phyloP scores from a whole-genome alignment of 2,329 filamentous ascomycete genomes.

The Drechslerella coelobrocha region DNA sequence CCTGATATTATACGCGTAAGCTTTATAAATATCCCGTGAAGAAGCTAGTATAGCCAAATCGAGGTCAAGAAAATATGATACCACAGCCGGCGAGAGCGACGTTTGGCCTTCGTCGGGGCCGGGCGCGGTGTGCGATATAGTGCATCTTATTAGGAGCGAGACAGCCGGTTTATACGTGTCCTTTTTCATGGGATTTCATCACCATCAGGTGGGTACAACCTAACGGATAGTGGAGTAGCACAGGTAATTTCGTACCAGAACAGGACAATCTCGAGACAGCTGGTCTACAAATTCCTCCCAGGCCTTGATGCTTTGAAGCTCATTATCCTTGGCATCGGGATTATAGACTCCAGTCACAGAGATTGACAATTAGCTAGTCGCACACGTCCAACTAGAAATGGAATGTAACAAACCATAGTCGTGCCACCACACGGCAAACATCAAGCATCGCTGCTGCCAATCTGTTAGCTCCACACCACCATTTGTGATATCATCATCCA shows the following conservation, averaged over 20 bases:
- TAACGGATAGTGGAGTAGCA: not conserved
- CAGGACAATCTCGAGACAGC: conserved; percentile 6
- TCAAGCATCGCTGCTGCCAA: conserved; percentile 27
- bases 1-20: conserved; percentile 35
- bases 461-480: conserved; percentile 17
- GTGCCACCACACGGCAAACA: conserved; percentile 47
- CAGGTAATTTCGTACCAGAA: conserved; percentile 13
- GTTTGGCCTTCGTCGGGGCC: not conserved
- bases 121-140: conserved; percentile 30
- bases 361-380: too few relatives aligned
- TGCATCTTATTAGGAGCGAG: conserved; percentile 28
- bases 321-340: conserved; percentile 29
- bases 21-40: conserved; percentile 10
- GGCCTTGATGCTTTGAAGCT: conserved; percentile 33
- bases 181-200: not conserved
- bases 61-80: conserved; percentile 42
- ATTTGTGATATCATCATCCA: conserved; percentile 15
- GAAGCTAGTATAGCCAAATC: conserved; percentile 41
- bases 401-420: conserved; percentile 33
- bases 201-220: too few relatives aligned
- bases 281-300: conserved; percentile 45
- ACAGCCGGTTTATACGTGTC: conserved; percentile 30
- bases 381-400: not conserved
- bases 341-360: conserved; percentile 20
- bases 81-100: not conserved